Evolutionary conservation across 225 moss, liverwort and hornwort genomes (phyloP), one percentile per base, ranked within the genome.

Genomic region (Polytrichum commune): DNA sequence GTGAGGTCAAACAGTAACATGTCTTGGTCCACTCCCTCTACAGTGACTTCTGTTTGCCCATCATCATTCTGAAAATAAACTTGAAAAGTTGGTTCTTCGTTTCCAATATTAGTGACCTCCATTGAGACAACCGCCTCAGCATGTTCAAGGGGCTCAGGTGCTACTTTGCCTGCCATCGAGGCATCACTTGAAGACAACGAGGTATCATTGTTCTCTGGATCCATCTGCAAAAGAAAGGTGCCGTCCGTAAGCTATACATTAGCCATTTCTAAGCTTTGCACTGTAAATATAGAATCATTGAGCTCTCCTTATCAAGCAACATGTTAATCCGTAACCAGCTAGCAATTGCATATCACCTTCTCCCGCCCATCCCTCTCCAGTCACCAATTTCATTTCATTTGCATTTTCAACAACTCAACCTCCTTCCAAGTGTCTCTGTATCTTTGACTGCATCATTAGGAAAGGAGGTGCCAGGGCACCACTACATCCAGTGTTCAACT

Each of bases 1-100:
- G 92, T 86, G 74, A 92, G 82, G 78, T 92, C 92, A 68, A 80
- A 74, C 28, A 92, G 92, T 71, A 92, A 84, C 81, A 86, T 88
- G 29, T 90, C 92, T 75, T 90, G 92, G 77, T 92, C 92, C 54
- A 80, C 72, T 76, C 92, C 92, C 80, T 88, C 86, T 60, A 92
- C 79, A 53, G 88, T 88, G 54, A 92, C 85, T 75, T 88, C 90
- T 60, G 92, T 90, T 77, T 84, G 90, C 28, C 78, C 84, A 79
- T 80, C 79, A 27, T 90, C 90, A 54, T 62, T 86, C 76, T 86
- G 83, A 60, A 86, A 90, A 77, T 68, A 66, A 25, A 92, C 81
- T 76, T 80, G 62, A 62, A 88, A 90, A 67, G 69, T 69, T 20
- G 74, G 75, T 64, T 82, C 84, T 54, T 76, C 84, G 64, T 67